A percentile compares a stretch with the other conserved stretches of the same genome.
phyloP scores from a whole-genome alignment of 1,284 basidiomycete genomes.

The Sporisorium exsertum region DNA sequence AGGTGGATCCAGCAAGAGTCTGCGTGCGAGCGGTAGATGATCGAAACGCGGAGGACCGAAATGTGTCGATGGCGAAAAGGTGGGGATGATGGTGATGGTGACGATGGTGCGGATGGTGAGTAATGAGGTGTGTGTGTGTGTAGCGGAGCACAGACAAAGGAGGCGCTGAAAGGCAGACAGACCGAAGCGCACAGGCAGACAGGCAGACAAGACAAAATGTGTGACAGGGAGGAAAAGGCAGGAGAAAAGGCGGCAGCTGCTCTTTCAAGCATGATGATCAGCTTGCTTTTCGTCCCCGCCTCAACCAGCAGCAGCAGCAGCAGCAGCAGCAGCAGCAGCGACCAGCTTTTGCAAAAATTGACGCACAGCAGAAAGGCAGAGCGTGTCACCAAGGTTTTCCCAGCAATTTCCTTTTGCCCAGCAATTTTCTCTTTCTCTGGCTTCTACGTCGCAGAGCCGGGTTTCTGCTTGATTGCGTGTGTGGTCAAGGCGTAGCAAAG shows the following conservation, averaged over 20 bases:
- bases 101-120: no score
- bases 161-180: not conserved
- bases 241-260: not conserved
- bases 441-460: not conserved
- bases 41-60: not conserved
- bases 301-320: not conserved
- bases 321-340: no score
- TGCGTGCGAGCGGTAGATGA: not conserved
- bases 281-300: not conserved
- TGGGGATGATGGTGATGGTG: not conserved
- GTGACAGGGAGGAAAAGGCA: not conserved
- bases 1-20: not conserved
- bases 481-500: conserved; percentile 14
- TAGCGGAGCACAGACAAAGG: not conserved
- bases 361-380: no score
- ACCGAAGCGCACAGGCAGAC: no score
- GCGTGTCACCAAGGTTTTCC: no score
- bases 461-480: not conserved
- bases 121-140: no score
- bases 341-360: no score
- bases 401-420: not conserved
- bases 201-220: not conserved
- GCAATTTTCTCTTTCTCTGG: not conserved
- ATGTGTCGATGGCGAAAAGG: not conserved
- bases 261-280: not conserved